Base-by-base conservation (phyloP, 495 filamentous ascomycete species). In the Xylaria venustula region DNA sequence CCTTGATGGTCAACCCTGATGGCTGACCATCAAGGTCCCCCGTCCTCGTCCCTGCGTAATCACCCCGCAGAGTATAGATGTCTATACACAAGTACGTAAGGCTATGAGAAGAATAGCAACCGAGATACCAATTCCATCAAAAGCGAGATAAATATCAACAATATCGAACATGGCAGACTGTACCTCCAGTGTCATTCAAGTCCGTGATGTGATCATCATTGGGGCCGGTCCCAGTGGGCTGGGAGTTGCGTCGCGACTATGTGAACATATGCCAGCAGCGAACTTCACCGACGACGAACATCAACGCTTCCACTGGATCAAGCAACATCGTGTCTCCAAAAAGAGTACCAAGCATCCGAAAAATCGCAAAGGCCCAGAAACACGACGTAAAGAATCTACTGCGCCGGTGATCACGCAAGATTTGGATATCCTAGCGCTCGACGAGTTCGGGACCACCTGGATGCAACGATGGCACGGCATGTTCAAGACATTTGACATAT, bases 201-300 rank as follows among this genome's bases (percentile, higher is more conserved):
- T 87, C 47, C 78, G 78, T 65, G 81, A 86, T 64, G 77, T 87
- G 19, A 71, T 87, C 40, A 85, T 88, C 63, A 74, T 89, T 50
- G 86, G 86, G 36, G 85, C 82, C 22, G 85, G 86, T 8, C 84
- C 86, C 6, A 86, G 84, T 59, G 85, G 85, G 19, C 81, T 88
- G 14, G 83, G 81, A 28, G 80, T 84, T 30, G 85, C 85, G 7
- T 81, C 85, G 3, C 79, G 85, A 4, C 73, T 89, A 1, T 77
- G 74, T 42, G 85, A 88, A 73, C 75, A 75, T 53, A 87, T 85
- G 2, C 85, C 85, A 7, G 86, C 83, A 0, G 83, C 85, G 12
- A 78, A 87, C 37, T 88, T 88, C 73, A 87, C 85, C 2, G 86
- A 87, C 68, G 82, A 84, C 57, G 85, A 87, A 62, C 85, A 89